These are phyloP conservation scores for Rhodotorula taiwanensis DNA, from an alignment of 768 basidiomycete genomes.

Conservation along the genomic window DNA sequence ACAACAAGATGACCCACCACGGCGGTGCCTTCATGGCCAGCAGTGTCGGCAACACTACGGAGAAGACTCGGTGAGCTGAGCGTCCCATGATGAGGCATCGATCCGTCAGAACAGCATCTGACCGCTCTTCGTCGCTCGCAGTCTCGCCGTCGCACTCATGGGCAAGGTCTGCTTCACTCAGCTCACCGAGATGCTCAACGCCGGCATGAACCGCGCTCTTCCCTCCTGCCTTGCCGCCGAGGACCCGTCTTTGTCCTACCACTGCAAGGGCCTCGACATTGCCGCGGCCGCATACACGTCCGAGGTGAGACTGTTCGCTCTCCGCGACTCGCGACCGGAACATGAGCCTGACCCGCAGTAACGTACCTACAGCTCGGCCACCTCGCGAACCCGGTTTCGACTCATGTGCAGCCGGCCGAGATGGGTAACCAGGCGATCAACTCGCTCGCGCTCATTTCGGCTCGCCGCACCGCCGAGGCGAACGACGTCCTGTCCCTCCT, in stretches of 20 bases:
- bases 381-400: slow-evolving; percentile 67
- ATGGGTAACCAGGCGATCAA: slow-evolving; percentile 91
- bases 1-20: slow-evolving; percentile 61
- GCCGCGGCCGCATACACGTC: slow-evolving; percentile 71
- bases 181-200: slow-evolving; percentile 66
- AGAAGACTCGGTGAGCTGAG: slow-evolving; percentile 57
- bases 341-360: neutral
- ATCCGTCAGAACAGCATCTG: too few relatives aligned
- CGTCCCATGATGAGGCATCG: too few relatives aligned
- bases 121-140: neutral
- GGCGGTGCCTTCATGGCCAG: slow-evolving; percentile 67
- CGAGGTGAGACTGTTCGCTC: slow-evolving; percentile 51
- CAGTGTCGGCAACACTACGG: slow-evolving; percentile 78
- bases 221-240: slow-evolving; percentile 52
- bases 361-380: slow-evolving; percentile 53
- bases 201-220: slow-evolving; percentile 73
- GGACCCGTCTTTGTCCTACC: slow-evolving; percentile 62
- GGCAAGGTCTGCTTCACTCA: slow-evolving; percentile 66
- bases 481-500: slow-evolving; percentile 70
- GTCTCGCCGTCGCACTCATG: slow-evolving; percentile 59
- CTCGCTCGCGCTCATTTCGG: slow-evolving; percentile 76
- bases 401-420: slow-evolving; percentile 73
- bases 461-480: slow-evolving; percentile 67
- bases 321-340: neutral
- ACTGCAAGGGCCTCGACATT: slow-evolving; percentile 78